Conservation (phyloP, 352 stramenopile genomes). For the Phytopythium cucurbitacearum region DNA sequence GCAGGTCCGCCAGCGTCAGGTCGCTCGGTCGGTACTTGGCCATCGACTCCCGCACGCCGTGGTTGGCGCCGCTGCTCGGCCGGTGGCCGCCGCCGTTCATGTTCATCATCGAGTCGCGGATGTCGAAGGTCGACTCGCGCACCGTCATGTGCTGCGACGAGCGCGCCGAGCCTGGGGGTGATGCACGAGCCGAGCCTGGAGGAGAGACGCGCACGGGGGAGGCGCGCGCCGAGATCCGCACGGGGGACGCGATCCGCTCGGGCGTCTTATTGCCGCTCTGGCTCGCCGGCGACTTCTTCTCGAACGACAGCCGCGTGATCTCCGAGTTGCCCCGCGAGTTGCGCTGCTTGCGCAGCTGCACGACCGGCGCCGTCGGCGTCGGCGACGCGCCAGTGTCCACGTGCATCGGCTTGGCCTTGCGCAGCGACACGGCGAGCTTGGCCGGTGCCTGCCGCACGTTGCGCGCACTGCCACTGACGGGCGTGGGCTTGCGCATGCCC, state of each 20-base stretch:
- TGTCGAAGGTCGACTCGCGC: conserved; percentile 8
- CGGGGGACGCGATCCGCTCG: conserved; percentile 10
- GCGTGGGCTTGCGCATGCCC: conserved; percentile 6
- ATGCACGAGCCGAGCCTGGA: not conserved
- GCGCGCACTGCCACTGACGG: conserved; percentile 5
- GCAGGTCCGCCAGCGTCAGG: conserved; percentile 42
- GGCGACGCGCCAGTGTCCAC: conserved; percentile 23
- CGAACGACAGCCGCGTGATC: conserved; percentile 28
- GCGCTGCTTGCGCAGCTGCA: conserved; percentile 18
- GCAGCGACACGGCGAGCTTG: conserved; percentile 14
- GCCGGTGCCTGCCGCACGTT: conserved; percentile 9
- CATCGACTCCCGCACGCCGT: conserved; percentile 57
- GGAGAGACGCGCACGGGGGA: conserved; percentile 1
- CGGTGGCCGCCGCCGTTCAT: not conserved
- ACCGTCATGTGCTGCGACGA: conserved; percentile 2
- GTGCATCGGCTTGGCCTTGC: conserved; percentile 27
- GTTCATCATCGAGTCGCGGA: conserved; percentile 10
- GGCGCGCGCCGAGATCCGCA: conserved; percentile 1
- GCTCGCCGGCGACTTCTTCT: conserved; percentile 16
- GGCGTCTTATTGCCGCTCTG: not conserved
- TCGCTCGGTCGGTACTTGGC: conserved; percentile 70
- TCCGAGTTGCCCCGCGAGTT: conserved; percentile 33
- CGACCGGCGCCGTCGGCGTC: conserved; percentile 17
- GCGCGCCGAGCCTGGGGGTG: conserved; percentile 1
- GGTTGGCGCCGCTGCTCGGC: conserved; percentile 8